phyloP scores from a whole-genome alignment of 495 filamentous ascomycete genomes.

The Apiosordaria backusii region DNA sequence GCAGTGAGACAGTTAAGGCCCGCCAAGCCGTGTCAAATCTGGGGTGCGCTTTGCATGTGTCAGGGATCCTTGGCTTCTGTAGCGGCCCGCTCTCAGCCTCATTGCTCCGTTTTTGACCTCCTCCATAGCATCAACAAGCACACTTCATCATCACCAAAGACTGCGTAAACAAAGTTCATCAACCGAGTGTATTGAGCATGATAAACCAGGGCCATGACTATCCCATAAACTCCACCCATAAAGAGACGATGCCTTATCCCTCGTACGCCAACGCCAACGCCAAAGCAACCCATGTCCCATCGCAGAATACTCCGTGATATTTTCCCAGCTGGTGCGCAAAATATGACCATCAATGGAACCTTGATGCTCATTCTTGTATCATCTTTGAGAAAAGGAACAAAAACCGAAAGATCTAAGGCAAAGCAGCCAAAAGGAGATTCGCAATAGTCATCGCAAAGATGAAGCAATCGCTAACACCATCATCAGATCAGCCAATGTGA shows the following conservation, averaged over 20 bases:
- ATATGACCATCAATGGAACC: neutral
- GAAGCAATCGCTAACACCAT: neutral
- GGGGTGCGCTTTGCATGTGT: conserved; percentile 10
- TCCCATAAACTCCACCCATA: neutral
- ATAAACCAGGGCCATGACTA: neutral
- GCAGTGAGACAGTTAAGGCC: neutral
- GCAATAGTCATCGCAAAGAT: neutral
- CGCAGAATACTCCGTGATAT: neutral
- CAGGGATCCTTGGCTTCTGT: neutral
- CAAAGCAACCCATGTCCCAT: neutral
- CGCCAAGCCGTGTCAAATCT: neutral
- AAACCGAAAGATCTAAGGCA: neutral
- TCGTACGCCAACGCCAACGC: neutral
- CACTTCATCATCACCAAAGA: neutral
- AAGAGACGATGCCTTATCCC: neutral
- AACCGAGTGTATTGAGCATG: neutral
- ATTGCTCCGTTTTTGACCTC: conserved; percentile 1
- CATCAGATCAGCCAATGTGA: neutral
- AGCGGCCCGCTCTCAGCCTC: conserved; percentile 2
- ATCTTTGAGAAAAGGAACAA: neutral
- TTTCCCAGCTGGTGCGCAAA: neutral
- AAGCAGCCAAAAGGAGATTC: neutral
- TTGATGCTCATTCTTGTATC: neutral
- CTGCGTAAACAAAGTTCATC: neutral
- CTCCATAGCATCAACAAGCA: neutral